Percentiles rank a stretch among this genome's conserved stretches.
Evolutionary conservation across 768 basidiomycete genomes (phyloP).

Genomic region (Inosperma sp.): DNA sequence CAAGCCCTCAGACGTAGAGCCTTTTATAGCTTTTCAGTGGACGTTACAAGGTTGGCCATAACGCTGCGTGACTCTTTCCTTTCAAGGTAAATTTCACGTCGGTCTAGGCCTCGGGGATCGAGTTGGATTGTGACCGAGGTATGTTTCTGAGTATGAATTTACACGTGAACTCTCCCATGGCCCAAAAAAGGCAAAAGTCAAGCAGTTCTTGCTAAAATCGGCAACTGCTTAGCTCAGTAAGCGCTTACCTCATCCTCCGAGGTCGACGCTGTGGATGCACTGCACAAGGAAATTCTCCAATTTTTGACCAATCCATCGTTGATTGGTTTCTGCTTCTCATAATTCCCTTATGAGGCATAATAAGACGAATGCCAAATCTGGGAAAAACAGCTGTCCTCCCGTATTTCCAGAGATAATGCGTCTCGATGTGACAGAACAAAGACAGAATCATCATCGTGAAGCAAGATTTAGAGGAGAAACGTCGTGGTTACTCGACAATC

Average conservation of each 20-base stretch:
- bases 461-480: too few relatives aligned
- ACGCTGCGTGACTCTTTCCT: neutral
- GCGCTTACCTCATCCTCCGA: slow-evolving; percentile 6
- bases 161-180: slow-evolving; percentile 5
- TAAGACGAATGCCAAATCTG: too few relatives aligned
- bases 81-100: slow-evolving; percentile 2
- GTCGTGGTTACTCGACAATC: too few relatives aligned
- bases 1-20: neutral
- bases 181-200: slow-evolving; percentile 9
- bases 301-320: neutral
- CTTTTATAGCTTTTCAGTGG: slow-evolving; percentile 11
- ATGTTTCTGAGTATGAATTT: slow-evolving; percentile 17
- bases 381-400: too few relatives aligned
- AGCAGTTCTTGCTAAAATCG: slow-evolving; percentile 1
- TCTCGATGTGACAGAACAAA: too few relatives aligned
- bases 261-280: slow-evolving; percentile 5
- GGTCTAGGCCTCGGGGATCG: neutral
- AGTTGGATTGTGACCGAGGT: slow-evolving; percentile 30
- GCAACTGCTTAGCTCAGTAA: neutral
- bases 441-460: too few relatives aligned
- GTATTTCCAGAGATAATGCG: too few relatives aligned
- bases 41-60: slow-evolving; percentile 7
- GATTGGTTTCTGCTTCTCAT: neutral
- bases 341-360: neutral
- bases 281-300: slow-evolving; percentile 4